Evolutionary conservation across 768 basidiomycete species (phyloP).

Genomic region (Pleurotus tuoliensis): DNA sequence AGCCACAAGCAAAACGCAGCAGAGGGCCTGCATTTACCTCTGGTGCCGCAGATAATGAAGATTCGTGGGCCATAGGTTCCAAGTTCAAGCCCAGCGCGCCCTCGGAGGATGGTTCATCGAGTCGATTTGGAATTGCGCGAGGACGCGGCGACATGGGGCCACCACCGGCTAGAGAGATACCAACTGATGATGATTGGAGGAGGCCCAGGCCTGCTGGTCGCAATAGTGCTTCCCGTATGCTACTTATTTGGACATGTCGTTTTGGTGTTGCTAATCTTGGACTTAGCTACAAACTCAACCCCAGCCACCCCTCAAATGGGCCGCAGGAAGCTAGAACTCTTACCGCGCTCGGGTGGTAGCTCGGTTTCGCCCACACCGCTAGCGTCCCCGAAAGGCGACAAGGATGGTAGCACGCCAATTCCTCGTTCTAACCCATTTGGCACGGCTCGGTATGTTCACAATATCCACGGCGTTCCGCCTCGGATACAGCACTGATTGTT

Average conservation of each 20-base stretch:
- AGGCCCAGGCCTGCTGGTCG: slow-evolving; percentile 39
- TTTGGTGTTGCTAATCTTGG: neutral
- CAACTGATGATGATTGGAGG: slow-evolving; percentile 75
- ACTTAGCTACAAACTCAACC: slow-evolving; percentile 61
- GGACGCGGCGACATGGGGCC: slow-evolving; percentile 54
- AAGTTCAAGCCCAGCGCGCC: slow-evolving; percentile 59
- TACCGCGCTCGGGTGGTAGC: slow-evolving; percentile 68
- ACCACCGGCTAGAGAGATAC: slow-evolving; percentile 33
- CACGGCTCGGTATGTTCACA: slow-evolving; percentile 58
- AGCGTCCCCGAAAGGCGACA: slow-evolving; percentile 58
- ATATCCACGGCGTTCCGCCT: neutral
- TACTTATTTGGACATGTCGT: neutral
- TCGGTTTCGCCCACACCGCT: slow-evolving; percentile 74
- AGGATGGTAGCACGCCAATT: slow-evolving; percentile 39
- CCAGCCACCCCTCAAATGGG: slow-evolving; percentile 79
- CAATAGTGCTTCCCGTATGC: slow-evolving; percentile 57
- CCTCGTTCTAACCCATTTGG: slow-evolving; percentile 80
- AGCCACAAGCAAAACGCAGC: slow-evolving; percentile 42
- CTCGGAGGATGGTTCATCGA: slow-evolving; percentile 33
- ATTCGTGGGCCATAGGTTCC: slow-evolving; percentile 71
- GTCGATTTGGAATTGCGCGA: slow-evolving; percentile 43
- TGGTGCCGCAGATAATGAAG: slow-evolving; percentile 71
- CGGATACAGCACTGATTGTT: neutral
- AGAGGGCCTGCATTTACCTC: slow-evolving; percentile 55
- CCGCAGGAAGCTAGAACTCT: slow-evolving; percentile 79